A percentile compares a stretch with the other conserved stretches of the same genome.
These are phyloP conservation scores for Phytophthora sansomeana DNA, from an alignment of 352 stramenopile species.

Conservation along the genomic window DNA sequence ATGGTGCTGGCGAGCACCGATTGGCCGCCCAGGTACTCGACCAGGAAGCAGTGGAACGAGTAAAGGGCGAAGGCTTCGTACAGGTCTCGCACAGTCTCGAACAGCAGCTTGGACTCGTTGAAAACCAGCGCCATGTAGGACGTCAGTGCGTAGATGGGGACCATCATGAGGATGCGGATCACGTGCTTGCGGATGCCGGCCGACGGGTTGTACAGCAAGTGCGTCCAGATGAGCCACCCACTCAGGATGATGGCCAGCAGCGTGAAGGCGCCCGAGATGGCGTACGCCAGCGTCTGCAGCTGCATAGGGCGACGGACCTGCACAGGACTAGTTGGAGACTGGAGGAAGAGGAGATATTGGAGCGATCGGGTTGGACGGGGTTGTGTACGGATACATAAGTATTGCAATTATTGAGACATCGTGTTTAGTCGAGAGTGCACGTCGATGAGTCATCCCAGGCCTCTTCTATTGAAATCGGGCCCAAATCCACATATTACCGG, in stretches of 20 bases:
- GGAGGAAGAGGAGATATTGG: neutral
- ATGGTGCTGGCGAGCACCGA: slow-evolving; percentile 84
- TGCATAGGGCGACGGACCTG: no score
- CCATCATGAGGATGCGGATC: slow-evolving; percentile 95
- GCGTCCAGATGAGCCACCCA: slow-evolving; percentile 90
- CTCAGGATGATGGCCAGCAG: slow-evolving; percentile 84
- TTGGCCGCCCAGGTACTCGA: slow-evolving; percentile 89
- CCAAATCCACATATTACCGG: no score
- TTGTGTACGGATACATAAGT: neutral
- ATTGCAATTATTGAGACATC: no score
- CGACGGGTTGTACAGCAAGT: slow-evolving; percentile 87
- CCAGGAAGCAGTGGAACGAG: slow-evolving; percentile 94
- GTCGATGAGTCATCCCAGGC: no score
- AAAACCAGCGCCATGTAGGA: slow-evolving; percentile 92
- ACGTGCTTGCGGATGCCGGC: slow-evolving; percentile 90
- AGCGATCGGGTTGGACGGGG: neutral
- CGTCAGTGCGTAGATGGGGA: slow-evolving; percentile 93
- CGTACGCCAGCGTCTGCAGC: slow-evolving; percentile 88
- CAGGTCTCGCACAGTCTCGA: slow-evolving; percentile 92
- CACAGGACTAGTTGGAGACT: no score
- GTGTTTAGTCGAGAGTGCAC: no score
- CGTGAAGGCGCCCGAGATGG: slow-evolving; percentile 89
- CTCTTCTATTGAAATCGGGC: no score
- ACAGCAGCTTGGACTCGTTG: slow-evolving; percentile 90
- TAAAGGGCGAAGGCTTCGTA: slow-evolving; percentile 96